Evolutionary conservation across 768 basidiomycete species (phyloP).

Genomic region (Rhodotorula graminis): DNA sequence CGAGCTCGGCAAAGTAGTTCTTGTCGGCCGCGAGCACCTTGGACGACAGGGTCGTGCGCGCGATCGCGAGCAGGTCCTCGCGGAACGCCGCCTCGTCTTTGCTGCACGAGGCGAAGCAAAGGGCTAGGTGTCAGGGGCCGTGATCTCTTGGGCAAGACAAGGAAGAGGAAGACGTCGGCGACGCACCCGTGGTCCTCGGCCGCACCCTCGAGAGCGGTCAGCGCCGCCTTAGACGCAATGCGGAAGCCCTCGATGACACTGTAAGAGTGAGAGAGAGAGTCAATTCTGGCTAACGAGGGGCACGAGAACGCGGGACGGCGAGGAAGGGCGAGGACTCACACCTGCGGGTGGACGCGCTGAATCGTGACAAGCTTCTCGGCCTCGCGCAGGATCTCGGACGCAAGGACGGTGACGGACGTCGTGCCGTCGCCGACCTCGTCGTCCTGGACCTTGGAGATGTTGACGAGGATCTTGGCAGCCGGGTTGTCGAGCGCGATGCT

Average conservation of each 20-base stretch:
- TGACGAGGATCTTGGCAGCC: constrained; percentile 97
- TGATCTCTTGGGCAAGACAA: background rate
- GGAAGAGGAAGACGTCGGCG: no score
- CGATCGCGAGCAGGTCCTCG: constrained; percentile 91
- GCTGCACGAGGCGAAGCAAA: constrained; percentile 47
- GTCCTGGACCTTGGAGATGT: constrained; percentile 99
- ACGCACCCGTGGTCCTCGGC: constrained; percentile 78
- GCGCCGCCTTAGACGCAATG: constrained; percentile 77
- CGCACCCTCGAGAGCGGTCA: constrained; percentile 74
- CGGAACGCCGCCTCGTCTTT: constrained; percentile 71
- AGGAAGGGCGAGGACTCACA: constrained; percentile 45
- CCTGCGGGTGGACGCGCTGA: constrained; percentile 94
- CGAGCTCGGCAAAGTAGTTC: constrained; percentile 94
- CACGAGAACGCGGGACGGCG: no score
- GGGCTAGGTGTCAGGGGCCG: no score
- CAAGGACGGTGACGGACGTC: constrained; percentile 83
- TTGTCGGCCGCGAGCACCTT: constrained; percentile 97
- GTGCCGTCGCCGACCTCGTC: constrained; percentile 95
- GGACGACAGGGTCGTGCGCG: constrained; percentile 86
- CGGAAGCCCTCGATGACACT: constrained; percentile 88
- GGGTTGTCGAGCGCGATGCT: constrained; percentile 97
- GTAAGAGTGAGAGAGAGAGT: background rate
- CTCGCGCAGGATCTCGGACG: constrained; percentile 84
- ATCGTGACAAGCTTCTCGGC: constrained; percentile 83
- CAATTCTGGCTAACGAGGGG: background rate